These are phyloP conservation scores for Suhomyces pyralidae DNA, from an alignment of 805 yeast genomes.

Conservation along the genomic window DNA sequence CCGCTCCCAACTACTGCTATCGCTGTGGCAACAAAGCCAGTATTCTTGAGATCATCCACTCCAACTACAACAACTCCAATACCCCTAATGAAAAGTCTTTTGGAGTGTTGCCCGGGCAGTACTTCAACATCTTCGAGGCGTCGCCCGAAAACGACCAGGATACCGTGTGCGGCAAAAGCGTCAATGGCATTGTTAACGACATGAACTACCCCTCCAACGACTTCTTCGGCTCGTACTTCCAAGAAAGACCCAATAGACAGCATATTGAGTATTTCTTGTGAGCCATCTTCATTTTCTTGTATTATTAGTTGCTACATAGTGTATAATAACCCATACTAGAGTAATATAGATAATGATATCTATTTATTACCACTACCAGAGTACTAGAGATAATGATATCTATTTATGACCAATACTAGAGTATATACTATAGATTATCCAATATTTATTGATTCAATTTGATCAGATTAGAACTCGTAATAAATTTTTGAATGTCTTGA, in stretches of 20 bases:
- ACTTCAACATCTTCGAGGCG: constrained; percentile 93
- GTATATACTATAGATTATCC: too few species aligned
- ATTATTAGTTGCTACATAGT: background rate
- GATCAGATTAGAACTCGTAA: too few species aligned
- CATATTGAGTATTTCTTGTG: constrained; percentile 51
- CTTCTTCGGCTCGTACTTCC: constrained; percentile 26
- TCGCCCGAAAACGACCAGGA: constrained; percentile 87
- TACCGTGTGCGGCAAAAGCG: constrained; percentile 39
- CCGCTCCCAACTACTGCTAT: constrained; percentile 97
- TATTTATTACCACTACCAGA: too few species aligned
- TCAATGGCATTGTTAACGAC: constrained; percentile 29
- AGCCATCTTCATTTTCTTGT: background rate
- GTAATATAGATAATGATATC: too few species aligned
- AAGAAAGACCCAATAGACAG: constrained; percentile 26
- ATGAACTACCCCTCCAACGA: constrained; percentile 13
- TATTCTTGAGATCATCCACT: constrained; percentile 74
- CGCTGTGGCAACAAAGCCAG: constrained; percentile 96
- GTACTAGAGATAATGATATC: too few species aligned
- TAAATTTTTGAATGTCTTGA: too few species aligned
- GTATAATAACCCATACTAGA: too few species aligned
- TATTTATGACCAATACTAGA: too few species aligned
- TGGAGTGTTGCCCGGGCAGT: constrained; percentile 49
- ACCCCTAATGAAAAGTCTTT: constrained; percentile 10
- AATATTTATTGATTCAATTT: too few species aligned
- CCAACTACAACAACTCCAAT: constrained; percentile 35